phyloP scores from a whole-genome alignment of 1,139 yeast species.

The Suhomyces chickasaworum region DNA sequence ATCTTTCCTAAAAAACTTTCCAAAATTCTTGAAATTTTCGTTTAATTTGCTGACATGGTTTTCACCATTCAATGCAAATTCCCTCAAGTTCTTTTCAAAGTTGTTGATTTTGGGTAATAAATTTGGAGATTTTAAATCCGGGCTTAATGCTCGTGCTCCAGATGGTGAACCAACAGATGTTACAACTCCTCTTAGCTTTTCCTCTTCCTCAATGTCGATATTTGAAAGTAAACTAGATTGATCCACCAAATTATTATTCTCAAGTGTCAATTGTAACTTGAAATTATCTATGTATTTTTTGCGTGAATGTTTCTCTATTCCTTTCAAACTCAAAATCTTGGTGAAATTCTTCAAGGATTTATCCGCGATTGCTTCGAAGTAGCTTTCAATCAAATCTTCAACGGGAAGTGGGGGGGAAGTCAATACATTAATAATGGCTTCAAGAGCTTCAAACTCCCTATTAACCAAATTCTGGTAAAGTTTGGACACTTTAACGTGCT shows the following conservation, averaged over 20 bases:
- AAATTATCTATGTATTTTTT: slow-evolving; percentile 61
- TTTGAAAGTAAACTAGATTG: slow-evolving; percentile 44
- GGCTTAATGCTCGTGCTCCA: slow-evolving; percentile 6
- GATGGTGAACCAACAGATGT: slow-evolving; percentile 9
- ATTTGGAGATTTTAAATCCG: slow-evolving; percentile 31
- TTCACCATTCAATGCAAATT: slow-evolving; percentile 54
- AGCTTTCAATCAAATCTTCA: slow-evolving; percentile 64
- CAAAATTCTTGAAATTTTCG: slow-evolving; percentile 59
- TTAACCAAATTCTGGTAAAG: slow-evolving; percentile 53
- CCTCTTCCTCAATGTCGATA: slow-evolving; percentile 22
- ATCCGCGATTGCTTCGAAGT: slow-evolving; percentile 71
- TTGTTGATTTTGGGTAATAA: slow-evolving; percentile 48
- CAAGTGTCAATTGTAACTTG: slow-evolving; percentile 56
- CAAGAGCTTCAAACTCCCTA: slow-evolving; percentile 53
- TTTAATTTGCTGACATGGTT: slow-evolving; percentile 59
- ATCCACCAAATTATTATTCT: slow-evolving; percentile 43
- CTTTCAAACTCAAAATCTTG: slow-evolving; percentile 67
- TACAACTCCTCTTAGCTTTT: slow-evolving; percentile 8
- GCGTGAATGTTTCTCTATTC: slow-evolving; percentile 50
- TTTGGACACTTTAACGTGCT: slow-evolving; percentile 27
- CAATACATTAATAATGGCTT: slow-evolving; percentile 64
- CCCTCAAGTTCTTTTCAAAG: slow-evolving; percentile 57
- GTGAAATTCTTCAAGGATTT: slow-evolving; percentile 60
- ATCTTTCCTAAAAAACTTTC: slow-evolving; percentile 59
- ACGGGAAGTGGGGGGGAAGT: slow-evolving; percentile 64